A percentile compares a stretch with the other conserved stretches of the same genome.
Evolutionary conservation across 2,329 filamentous ascomycete species (phyloP).

Genomic region (Alternaria sp.): DNA sequence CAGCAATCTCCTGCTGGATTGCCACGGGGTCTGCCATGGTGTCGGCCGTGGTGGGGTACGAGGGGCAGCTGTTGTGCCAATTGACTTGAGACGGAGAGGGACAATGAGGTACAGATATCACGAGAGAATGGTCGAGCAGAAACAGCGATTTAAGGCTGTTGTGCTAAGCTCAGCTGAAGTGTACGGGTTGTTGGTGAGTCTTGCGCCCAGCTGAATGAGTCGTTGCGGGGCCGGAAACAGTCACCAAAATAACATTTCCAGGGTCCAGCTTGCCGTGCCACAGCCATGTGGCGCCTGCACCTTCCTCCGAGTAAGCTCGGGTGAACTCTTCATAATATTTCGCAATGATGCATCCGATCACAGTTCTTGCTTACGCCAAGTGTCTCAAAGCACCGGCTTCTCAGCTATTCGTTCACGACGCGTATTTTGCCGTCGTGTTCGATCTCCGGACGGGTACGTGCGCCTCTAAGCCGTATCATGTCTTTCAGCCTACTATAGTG

Average conservation of each 20-base stretch:
- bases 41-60: constrained; percentile 45
- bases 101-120: not conserved
- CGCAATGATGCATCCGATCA: not conserved
- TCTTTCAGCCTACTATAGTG: no score
- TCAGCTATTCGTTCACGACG: no score
- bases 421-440: no score
- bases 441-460: no score
- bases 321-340: not conserved
- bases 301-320: not conserved
- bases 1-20: constrained; percentile 43
- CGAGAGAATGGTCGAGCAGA: not conserved
- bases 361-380: not conserved
- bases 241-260: constrained; percentile 20
- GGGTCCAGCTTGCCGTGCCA: constrained; percentile 17
- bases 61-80: constrained; percentile 27
- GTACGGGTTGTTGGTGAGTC: constrained; percentile 11
- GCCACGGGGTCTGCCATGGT: constrained; percentile 43
- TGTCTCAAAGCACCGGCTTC: not conserved
- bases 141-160: constrained; percentile 7
- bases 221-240: constrained; percentile 20
- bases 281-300: constrained; percentile 9
- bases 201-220: constrained; percentile 29
- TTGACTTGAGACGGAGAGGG: constrained; percentile 1
- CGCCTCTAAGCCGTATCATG: no score
- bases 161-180: constrained; percentile 15